These are phyloP conservation scores for Annulohypoxylon maeteangense DNA, from an alignment of 495 filamentous ascomycete genomes.

Conservation along the genomic window DNA sequence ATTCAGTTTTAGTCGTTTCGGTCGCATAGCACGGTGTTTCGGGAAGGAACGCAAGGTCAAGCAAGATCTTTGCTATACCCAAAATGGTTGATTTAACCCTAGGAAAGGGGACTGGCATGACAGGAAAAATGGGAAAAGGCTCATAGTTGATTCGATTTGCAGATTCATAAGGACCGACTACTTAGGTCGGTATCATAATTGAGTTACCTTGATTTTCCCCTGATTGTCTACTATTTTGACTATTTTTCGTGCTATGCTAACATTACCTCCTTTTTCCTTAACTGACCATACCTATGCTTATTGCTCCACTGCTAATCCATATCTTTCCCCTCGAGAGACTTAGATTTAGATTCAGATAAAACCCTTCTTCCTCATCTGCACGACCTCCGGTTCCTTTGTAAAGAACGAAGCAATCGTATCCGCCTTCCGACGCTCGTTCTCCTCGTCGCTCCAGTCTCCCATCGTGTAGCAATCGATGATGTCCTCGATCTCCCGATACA, in stretches of 20 bases:
- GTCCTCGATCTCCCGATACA: conserved; percentile 42
- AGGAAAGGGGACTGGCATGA: neutral
- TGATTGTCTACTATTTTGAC: neutral
- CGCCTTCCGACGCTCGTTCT: conserved; percentile 21
- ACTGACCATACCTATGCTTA: neutral
- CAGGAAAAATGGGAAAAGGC: neutral
- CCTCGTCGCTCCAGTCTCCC: neutral
- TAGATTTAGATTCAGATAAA: conserved; percentile 31
- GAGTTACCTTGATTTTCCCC: neutral
- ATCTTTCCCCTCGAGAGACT: too few relatives aligned
- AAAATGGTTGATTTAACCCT: neutral
- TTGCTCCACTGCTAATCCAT: neutral
- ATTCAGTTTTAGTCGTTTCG: neutral
- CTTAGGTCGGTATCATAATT: neutral
- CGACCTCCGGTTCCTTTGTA: conserved; percentile 14
- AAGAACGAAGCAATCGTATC: conserved; percentile 22
- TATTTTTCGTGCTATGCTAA: neutral
- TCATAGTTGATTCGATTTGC: neutral
- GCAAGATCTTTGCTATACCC: neutral
- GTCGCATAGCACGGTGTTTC: conserved; percentile 4
- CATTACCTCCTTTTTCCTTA: neutral
- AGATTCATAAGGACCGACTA: neutral
- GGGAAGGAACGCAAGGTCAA: neutral
- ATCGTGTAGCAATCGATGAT: conserved; percentile 47
- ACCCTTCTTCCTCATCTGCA: conserved; percentile 34